Conservation (phyloP, 1,284 basidiomycete species). For the Leucoagaricus sp. region DNA sequence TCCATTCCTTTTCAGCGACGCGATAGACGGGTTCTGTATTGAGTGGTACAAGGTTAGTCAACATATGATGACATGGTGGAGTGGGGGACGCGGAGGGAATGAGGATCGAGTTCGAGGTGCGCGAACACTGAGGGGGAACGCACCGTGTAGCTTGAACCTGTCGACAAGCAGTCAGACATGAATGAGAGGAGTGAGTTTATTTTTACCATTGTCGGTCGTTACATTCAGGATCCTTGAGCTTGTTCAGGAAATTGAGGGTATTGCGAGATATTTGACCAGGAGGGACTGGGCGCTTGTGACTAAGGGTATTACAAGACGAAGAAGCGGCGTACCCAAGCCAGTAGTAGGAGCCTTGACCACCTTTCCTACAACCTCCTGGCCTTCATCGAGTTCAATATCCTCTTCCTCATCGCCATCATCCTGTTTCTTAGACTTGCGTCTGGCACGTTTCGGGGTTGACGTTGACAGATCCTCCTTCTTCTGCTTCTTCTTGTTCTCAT, state of each 20-base stretch:
- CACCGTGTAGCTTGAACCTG: slow-evolving; percentile 80
- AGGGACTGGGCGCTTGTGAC: slow-evolving; percentile 53
- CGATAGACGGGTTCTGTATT: slow-evolving; percentile 77
- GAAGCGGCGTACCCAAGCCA: slow-evolving; percentile 64
- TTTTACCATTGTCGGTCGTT: slow-evolving; percentile 88
- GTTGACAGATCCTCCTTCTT: slow-evolving; percentile 5
- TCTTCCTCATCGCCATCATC: slow-evolving; percentile 28
- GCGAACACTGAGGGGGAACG: no score
- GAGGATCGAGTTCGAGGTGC: no score
- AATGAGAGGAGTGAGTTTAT: neutral
- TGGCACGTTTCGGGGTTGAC: slow-evolving; percentile 18
- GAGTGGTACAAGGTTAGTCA: neutral
- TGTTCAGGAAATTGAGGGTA: slow-evolving; percentile 74
- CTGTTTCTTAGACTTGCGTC: slow-evolving; percentile 23
- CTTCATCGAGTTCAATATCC: slow-evolving; percentile 58
- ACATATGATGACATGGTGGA: neutral
- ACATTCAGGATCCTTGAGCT: slow-evolving; percentile 72
- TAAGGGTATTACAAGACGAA: neutral
- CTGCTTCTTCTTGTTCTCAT: neutral
- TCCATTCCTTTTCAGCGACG: slow-evolving; percentile 85
- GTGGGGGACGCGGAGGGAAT: no score
- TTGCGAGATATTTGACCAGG: slow-evolving; percentile 86
- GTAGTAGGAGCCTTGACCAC: slow-evolving; percentile 77
- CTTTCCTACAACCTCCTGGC: slow-evolving; percentile 66
- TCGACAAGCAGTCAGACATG: neutral